Evolutionary conservation across 2,329 filamentous ascomycete species (phyloP).

Genomic region (Tolypocladium paradoxum): DNA sequence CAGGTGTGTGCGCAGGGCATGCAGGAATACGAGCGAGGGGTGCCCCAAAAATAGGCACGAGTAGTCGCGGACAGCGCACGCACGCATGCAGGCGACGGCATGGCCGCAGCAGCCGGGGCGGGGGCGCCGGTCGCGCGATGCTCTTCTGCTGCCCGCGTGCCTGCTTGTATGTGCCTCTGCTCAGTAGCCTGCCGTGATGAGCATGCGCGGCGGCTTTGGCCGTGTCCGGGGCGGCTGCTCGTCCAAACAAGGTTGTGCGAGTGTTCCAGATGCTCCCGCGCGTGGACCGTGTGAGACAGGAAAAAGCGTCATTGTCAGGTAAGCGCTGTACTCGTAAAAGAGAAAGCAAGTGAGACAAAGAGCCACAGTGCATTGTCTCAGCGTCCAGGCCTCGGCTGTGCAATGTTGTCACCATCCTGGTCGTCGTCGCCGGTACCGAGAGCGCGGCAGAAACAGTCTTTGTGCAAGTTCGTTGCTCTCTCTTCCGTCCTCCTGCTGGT

Average conservation of each 20-base stretch:
- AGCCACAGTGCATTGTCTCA: background rate
- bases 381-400: background rate
- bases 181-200: too few relatives aligned
- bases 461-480: background rate
- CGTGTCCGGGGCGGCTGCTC: background rate
- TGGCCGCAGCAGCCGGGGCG: background rate
- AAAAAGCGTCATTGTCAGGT: background rate
- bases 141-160: too few relatives aligned
- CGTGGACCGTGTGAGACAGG: background rate
- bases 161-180: too few relatives aligned
- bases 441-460: too few relatives aligned
- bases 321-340: background rate
- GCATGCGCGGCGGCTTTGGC: background rate
- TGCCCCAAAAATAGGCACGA: background rate
- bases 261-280: background rate
- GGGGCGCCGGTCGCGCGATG: background rate
- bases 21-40: background rate
- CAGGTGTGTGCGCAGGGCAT: background rate
- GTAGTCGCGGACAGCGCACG: background rate
- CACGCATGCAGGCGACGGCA: background rate
- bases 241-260: background rate
- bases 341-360: background rate
- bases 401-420: background rate
- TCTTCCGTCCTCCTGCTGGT: background rate
- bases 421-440: too few relatives aligned